A percentile compares a stretch with the other conserved stretches of the same genome.
Evolutionary conservation across 768 basidiomycete genomes (phyloP).

Genomic region (Boletus barrowsii): DNA sequence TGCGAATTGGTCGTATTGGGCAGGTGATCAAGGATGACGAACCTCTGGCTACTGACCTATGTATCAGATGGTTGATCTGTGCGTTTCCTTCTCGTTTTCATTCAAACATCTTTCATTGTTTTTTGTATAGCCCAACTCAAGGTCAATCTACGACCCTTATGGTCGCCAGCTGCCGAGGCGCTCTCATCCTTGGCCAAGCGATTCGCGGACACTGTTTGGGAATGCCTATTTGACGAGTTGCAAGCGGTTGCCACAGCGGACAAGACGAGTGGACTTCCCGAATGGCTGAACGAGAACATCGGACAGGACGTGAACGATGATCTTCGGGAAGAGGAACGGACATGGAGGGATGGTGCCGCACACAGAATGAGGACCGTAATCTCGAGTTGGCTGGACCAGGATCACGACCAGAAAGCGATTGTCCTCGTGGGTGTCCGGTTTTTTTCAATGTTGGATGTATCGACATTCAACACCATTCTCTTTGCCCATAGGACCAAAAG

Average conservation of each 20-base stretch:
- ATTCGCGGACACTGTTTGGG: slow-evolving; percentile 74
- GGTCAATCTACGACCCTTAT: slow-evolving; percentile 88
- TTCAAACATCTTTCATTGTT: neutral
- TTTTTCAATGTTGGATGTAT: neutral
- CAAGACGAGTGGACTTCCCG: slow-evolving; percentile 6
- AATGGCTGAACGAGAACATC: slow-evolving; percentile 26
- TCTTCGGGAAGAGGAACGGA: slow-evolving; percentile 63
- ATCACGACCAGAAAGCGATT: slow-evolving; percentile 31
- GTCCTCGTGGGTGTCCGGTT: slow-evolving; percentile 29
- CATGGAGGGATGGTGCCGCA: slow-evolving; percentile 75
- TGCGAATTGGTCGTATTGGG: slow-evolving; percentile 71
- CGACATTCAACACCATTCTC: neutral
- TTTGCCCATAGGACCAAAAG: slow-evolving; percentile 35
- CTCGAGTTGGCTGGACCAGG: slow-evolving; percentile 42
- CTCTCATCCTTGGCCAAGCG: slow-evolving; percentile 49
- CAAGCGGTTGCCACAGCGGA: slow-evolving; percentile 28
- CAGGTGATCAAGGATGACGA: slow-evolving; percentile 57
- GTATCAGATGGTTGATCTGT: slow-evolving; percentile 74
- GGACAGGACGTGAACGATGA: slow-evolving; percentile 23
- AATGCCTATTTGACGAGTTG: slow-evolving; percentile 62
- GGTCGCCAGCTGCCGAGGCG: slow-evolving; percentile 76
- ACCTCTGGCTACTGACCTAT: slow-evolving; percentile 53
- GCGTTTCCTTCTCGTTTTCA: slow-evolving; percentile 16
- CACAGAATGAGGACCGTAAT: slow-evolving; percentile 55
- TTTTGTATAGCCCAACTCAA: slow-evolving; percentile 75